Base-by-base conservation (phyloP, 75 land plant species). In the Gnetum montanum region DNA sequence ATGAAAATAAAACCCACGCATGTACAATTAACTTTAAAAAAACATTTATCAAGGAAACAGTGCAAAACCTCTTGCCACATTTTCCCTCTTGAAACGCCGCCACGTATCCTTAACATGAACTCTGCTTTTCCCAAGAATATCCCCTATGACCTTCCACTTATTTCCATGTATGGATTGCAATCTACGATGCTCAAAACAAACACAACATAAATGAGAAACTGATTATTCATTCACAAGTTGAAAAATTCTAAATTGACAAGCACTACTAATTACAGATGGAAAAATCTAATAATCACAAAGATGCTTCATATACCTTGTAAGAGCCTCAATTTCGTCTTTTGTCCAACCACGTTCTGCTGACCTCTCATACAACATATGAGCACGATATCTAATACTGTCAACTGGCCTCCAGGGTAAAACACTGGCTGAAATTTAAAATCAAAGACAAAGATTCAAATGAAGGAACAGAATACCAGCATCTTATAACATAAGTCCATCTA, bases 361-460 rank as follows among this genome's bases (percentile, higher is more conserved):
- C 46, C 78, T 63, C 30, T 68, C 73, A 54, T 74, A 65, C 12
- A 87, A 22, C 18, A 63, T 2, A 68, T 77, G 84, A 25, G 76
- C 84, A 31, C 88, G 70, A 43, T 59, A 2, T 41, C 72, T 65
- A 18, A 87, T 57, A 47, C 70, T 63, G 7, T 37, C 22, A 6
- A 8, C 1, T n/a, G 87, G 69, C 52, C 92, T 71, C 49, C 62
- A 61, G 16, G 92, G 92, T 43, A 87, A 31, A 49, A 63, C 56
- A 20, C 46, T 23, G 1, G 45, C 78, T 78, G 51, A 47, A 57
- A 57, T 27, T 16, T 13, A 16, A 40, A 40, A 40, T 40, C 3
- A 12, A 40, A 40, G 43, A 40, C 4, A 4, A 40, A 13, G n/a
- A 40, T 40, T 2, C 43, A n/a, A n/a, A n/a, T n/a, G n/a, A n/a